A percentile compares a stretch with the other conserved stretches of the same genome.
Evolutionary conservation across 176 grass and related monocot genomes (phyloP).

Genomic region (bread wheat (Triticum aestivum)): DNA sequence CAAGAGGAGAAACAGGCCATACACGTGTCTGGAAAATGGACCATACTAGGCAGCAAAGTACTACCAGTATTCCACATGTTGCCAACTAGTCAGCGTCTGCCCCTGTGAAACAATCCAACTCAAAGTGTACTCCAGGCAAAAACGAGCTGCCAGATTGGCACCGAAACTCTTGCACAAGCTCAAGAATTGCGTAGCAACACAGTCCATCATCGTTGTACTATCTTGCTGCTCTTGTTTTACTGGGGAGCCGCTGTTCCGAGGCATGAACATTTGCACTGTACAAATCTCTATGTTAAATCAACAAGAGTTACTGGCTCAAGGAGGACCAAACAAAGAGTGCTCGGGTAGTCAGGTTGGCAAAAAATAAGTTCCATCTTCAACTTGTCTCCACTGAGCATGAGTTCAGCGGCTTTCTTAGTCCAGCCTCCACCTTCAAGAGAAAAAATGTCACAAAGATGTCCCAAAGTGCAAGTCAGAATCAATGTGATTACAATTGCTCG

Average conservation of each 20-base stretch:
- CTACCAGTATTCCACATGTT: background rate
- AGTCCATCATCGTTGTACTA: background rate
- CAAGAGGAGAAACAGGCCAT: background rate
- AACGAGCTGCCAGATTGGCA: constrained; percentile 10
- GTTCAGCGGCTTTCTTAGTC: constrained; percentile 58
- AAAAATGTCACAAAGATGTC: background rate
- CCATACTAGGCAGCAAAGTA: background rate
- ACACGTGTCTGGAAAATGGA: constrained; percentile 3
- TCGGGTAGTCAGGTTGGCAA: background rate
- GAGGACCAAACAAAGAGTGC: background rate
- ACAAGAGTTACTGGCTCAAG: background rate
- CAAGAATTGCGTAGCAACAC: constrained; percentile 6
- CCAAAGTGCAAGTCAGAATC: background rate
- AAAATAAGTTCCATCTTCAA: constrained; percentile 18
- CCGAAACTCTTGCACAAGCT: constrained; percentile 14
- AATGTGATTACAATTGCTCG: background rate
- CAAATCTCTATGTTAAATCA: constrained; percentile 36
- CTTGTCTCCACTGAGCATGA: constrained; percentile 14
- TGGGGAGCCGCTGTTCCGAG: background rate
- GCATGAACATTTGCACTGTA: constrained; percentile 31
- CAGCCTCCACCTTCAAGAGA: constrained; percentile 45
- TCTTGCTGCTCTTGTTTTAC: constrained; percentile 15
- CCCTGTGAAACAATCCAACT: background rate
- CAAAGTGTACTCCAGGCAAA: background rate
- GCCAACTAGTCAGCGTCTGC: background rate